Evolutionary conservation across 78 protist genomes (phyloP).

Genomic region (Pigoraptor vietnamica): DNA sequence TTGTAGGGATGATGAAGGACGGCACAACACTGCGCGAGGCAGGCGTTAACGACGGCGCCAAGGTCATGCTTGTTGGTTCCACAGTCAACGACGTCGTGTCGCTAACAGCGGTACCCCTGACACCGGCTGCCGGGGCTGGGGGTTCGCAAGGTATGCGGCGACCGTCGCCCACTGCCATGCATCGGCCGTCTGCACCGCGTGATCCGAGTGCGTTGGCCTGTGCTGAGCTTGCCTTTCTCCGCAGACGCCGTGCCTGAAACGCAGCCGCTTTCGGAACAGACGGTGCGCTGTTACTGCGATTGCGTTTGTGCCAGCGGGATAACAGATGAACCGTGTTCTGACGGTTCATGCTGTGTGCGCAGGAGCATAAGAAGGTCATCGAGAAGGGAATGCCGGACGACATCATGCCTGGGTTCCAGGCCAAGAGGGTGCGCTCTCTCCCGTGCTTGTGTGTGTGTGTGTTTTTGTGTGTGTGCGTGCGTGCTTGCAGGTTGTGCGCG

Average conservation of each 20-base stretch:
- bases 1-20: background rate
- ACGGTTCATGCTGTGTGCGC: background rate
- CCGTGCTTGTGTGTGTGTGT: background rate
- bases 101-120: background rate
- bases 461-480: background rate
- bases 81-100: background rate
- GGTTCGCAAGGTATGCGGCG: too few species aligned
- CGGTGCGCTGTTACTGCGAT: too few species aligned
- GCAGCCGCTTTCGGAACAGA: too few species aligned
- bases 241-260: too few species aligned
- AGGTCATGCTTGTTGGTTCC: background rate
- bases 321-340: too few species aligned
- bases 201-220: too few species aligned
- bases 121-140: too few species aligned
- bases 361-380: background rate
- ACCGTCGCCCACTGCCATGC: too few species aligned
- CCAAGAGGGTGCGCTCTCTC: background rate
- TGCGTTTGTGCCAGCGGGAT: too few species aligned
- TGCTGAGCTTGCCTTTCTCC: too few species aligned
- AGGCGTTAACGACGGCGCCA: background rate
- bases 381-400: background rate
- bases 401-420: background rate
- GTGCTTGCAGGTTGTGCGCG: background rate
- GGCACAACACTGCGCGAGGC: background rate
- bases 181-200: too few species aligned